Conservation (phyloP, 805 yeast species). For the Candida chauliodis region DNA sequence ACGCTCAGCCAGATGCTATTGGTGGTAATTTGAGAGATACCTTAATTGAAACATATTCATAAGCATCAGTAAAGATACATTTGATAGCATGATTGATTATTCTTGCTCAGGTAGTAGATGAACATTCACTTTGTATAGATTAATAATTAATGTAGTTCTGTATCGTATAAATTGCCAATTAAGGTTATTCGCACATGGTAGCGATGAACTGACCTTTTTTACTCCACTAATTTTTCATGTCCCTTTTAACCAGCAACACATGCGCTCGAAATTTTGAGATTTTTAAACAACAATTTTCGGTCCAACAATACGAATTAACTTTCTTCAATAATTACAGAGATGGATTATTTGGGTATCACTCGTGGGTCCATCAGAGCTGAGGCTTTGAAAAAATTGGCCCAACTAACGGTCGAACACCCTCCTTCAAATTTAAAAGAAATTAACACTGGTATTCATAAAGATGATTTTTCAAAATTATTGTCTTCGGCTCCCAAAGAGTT, state of each 20-base stretch:
- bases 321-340: no score
- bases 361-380: slow-evolving; percentile 38
- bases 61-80: slow-evolving; percentile 10
- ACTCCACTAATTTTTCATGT: neutral
- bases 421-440: slow-evolving; percentile 9
- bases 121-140: no score
- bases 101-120: no score
- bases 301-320: neutral
- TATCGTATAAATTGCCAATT: neutral
- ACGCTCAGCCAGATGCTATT: slow-evolving; percentile 84
- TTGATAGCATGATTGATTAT: neutral
- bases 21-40: slow-evolving; percentile 86
- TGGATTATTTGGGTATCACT: slow-evolving; percentile 38
- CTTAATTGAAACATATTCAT: slow-evolving; percentile 86
- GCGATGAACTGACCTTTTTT: neutral
- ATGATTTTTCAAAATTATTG: slow-evolving; percentile 21
- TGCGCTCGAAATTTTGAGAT: slow-evolving; percentile 2
- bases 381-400: slow-evolving; percentile 36
- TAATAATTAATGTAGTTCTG: neutral
- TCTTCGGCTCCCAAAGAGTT: slow-evolving; percentile 9
- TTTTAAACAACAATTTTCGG: no score
- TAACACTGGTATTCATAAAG: slow-evolving; percentile 11
- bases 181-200: neutral
- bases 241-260: neutral
- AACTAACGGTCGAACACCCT: slow-evolving; percentile 23